These are phyloP conservation scores for Neonectria neomacrospora DNA, from an alignment of 2,329 filamentous ascomycete species.

Conservation along the genomic window DNA sequence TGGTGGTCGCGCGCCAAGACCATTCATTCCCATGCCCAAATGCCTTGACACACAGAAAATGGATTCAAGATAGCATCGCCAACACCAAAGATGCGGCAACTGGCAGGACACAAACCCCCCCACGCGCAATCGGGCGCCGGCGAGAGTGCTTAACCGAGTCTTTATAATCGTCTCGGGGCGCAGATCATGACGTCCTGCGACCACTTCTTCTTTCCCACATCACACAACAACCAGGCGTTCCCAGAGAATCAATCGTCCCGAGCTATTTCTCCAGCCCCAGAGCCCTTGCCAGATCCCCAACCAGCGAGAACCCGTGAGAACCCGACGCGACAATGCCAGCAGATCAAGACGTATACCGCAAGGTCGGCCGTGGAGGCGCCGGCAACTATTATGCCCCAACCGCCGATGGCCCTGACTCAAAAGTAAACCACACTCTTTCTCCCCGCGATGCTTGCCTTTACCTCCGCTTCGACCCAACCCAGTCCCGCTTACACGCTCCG, in stretches of 20 bases:
- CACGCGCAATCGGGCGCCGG: conserved; percentile 25
- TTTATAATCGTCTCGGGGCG: conserved; percentile 11
- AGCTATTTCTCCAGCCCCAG: background rate
- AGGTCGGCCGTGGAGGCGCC: conserved; percentile 70
- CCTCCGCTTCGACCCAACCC: background rate
- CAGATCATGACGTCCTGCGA: conserved; percentile 11
- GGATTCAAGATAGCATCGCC: conserved; percentile 37
- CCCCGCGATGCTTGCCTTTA: background rate
- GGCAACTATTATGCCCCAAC: conserved; percentile 70
- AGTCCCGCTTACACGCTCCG: conserved; percentile 20
- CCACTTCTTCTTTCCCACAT: background rate
- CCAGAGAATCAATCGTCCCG: background rate
- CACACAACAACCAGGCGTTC: conserved; percentile 14
- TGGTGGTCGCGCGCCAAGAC: conserved; percentile 36
- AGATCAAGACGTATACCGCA: conserved; percentile 58
- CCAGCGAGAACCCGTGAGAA: conserved; percentile 5
- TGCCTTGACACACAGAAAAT: conserved; percentile 45
- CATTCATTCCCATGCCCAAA: conserved; percentile 43
- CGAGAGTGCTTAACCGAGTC: background rate
- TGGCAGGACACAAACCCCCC: conserved; percentile 24
- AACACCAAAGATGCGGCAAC: conserved; percentile 20
- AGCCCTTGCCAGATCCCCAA: background rate
- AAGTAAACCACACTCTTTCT: conserved; percentile 34
- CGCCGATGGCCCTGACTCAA: conserved; percentile 59
- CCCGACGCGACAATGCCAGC: conserved; percentile 32